phyloP scores from a whole-genome alignment of 148 eudicot species.

The Gaultheria prostrata region DNA sequence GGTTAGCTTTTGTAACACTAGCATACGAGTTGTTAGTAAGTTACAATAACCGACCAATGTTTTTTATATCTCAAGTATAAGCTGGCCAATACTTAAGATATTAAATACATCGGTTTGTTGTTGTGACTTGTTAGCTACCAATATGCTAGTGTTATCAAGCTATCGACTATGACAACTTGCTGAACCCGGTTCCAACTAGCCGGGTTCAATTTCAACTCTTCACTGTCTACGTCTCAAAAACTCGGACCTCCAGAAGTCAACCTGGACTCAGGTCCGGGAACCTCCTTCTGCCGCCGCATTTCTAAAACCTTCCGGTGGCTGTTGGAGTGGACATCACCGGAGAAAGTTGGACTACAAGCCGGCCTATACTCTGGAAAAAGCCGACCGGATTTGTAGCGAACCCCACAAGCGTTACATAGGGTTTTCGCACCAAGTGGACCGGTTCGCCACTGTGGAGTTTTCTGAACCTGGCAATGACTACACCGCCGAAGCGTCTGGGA shows the following conservation, averaged over 20 bases:
- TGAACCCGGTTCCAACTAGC: constrained; percentile 29
- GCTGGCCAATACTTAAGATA: too few relatives aligned
- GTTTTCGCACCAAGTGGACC: constrained; percentile 90
- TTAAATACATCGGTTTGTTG: too few relatives aligned
- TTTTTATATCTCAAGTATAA: too few relatives aligned
- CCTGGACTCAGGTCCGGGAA: constrained; percentile 27
- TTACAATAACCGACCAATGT: too few relatives aligned
- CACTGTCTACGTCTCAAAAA: constrained; percentile 19
- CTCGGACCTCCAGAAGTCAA: constrained; percentile 27
- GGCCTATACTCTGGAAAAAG: constrained; percentile 85
- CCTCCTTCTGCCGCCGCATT: constrained; percentile 73
- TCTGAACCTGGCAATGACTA: constrained; percentile 68
- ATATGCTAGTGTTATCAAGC: too few relatives aligned
- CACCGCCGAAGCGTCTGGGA: constrained; percentile 46
- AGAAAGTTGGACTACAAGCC: constrained; percentile 86
- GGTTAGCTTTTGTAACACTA: too few relatives aligned
- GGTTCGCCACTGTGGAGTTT: constrained; percentile 91
- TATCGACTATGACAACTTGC: constrained; percentile 2
- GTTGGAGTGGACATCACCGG: constrained; percentile 66
- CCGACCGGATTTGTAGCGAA: constrained; percentile 82
- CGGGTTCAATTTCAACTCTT: constrained; percentile 6
- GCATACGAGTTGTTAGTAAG: too few relatives aligned
- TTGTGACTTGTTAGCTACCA: too few relatives aligned
- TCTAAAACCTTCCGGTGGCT: constrained; percentile 89
- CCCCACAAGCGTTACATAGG: constrained; percentile 87